phyloP scores from a whole-genome alignment of 768 basidiomycete species.

The Mycena filopes region DNA sequence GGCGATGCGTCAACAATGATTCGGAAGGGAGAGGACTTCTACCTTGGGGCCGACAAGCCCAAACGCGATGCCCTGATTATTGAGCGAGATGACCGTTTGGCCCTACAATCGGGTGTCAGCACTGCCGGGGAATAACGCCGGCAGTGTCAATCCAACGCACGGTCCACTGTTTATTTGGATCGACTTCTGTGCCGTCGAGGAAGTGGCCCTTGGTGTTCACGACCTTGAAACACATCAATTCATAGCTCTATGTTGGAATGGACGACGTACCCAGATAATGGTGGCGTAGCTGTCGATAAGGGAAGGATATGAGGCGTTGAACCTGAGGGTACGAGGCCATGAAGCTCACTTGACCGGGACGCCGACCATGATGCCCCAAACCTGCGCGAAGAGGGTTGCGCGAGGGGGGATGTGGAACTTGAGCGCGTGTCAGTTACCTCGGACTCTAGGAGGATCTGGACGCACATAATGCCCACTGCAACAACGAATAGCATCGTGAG shows the following conservation, averaged over 20 bases:
- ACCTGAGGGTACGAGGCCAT: neutral
- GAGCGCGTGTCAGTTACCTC: no score
- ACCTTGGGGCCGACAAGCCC: constrained; percentile 38
- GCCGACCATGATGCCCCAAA: constrained; percentile 39
- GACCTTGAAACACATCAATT: constrained; percentile 32
- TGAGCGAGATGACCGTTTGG: constrained; percentile 39
- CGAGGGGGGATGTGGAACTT: constrained; percentile 41
- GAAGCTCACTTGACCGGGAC: constrained; percentile 39
- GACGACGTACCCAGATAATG: constrained; percentile 21
- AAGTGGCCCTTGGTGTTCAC: constrained; percentile 37
- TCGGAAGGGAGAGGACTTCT: no score
- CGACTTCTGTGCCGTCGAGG: constrained; percentile 30
- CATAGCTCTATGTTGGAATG: no score
- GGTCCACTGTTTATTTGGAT: constrained; percentile 41
- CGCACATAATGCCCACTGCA: constrained; percentile 39
- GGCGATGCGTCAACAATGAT: neutral
- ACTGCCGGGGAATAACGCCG: no score
- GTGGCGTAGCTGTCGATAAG: constrained; percentile 35
- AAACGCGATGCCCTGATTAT: constrained; percentile 41
- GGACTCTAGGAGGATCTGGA: no score
- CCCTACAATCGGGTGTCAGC: constrained; percentile 16
- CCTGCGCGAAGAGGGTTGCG: constrained; percentile 35
- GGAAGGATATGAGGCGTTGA: neutral
- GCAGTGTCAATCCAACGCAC: constrained; percentile 20
- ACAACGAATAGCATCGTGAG: neutral